These are phyloP conservation scores for Oryza punctata DNA, from an alignment of 176 grass and related monocot species.

Conservation along the genomic window DNA sequence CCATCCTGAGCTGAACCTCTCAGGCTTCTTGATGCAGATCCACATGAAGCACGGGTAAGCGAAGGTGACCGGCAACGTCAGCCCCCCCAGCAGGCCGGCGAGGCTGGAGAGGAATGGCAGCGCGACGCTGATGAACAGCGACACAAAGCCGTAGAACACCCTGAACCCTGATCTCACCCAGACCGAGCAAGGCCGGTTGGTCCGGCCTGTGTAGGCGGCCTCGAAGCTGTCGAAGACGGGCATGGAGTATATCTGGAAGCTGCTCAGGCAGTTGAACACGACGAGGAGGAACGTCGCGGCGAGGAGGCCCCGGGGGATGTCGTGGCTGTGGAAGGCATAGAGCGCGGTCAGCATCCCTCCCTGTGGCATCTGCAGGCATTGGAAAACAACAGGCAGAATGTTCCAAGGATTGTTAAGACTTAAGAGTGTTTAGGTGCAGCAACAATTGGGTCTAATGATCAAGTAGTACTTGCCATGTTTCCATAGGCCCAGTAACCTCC, in stretches of 20 bases:
- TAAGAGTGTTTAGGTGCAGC: slow-evolving; percentile 33
- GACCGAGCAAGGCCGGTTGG: slow-evolving; percentile 82
- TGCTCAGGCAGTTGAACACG: slow-evolving; percentile 96
- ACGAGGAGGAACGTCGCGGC: slow-evolving; percentile 83
- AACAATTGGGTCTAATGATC: not conserved
- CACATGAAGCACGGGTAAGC: slow-evolving; percentile 99
- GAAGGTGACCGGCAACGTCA: slow-evolving; percentile 88
- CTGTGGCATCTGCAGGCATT: slow-evolving; percentile 65
- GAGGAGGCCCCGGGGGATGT: slow-evolving; percentile 65
- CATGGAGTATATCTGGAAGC: slow-evolving; percentile 99
- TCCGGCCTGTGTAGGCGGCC: slow-evolving; percentile 84
- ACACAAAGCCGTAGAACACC: slow-evolving; percentile 87
- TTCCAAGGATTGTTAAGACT: not conserved
- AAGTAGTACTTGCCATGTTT: slow-evolving; percentile 77
- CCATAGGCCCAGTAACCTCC: slow-evolving; percentile 97
- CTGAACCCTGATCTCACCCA: slow-evolving; percentile 90
- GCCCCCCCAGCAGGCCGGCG: slow-evolving; percentile 73
- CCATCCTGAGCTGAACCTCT: slow-evolving; percentile 78
- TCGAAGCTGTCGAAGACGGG: slow-evolving; percentile 95
- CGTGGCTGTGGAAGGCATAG: slow-evolving; percentile 83
- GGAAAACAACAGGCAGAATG: slow-evolving; percentile 28
- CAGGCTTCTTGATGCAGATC: slow-evolving; percentile 91
- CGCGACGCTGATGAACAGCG: slow-evolving; percentile 83
- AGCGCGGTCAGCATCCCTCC: slow-evolving; percentile 87
- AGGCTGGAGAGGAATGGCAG: slow-evolving; percentile 94